phyloP scores from a whole-genome alignment of 345 rosid species.

The Eucalyptus erythrocorys region DNA sequence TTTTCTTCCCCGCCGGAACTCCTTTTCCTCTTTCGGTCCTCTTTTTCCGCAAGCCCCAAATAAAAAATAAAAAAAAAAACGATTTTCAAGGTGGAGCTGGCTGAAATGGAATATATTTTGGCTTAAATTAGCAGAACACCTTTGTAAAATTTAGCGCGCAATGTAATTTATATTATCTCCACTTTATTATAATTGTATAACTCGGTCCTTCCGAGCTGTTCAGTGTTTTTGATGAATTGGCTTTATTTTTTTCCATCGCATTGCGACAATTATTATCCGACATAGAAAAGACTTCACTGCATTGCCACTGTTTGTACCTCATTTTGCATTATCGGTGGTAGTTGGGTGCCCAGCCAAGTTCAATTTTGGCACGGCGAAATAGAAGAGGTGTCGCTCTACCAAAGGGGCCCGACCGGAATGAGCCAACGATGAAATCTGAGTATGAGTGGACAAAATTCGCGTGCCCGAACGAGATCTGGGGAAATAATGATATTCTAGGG shows the following conservation, averaged over 20 bases:
- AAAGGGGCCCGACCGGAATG: neutral
- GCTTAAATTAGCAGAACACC: neutral
- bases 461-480: neutral
- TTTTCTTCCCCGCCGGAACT: neutral
- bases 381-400: neutral
- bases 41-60: neutral
- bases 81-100: neutral
- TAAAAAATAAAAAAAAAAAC: neutral
- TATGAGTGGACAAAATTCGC: neutral
- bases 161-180: neutral
- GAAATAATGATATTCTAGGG: neutral
- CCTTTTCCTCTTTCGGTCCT: neutral
- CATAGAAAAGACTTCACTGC: neutral
- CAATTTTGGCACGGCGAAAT: neutral
- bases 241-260: neutral
- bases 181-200: neutral
- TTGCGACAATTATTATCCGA: neutral
- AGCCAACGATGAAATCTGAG: neutral
- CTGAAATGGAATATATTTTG: neutral
- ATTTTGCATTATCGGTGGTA: neutral
- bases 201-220: neutral
- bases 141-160: neutral
- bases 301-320: neutral
- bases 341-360: neutral
- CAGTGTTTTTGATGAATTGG: neutral